Base-by-base conservation (phyloP, 257 asterid genomes). In the Nicotiana tomentosiformis region DNA sequence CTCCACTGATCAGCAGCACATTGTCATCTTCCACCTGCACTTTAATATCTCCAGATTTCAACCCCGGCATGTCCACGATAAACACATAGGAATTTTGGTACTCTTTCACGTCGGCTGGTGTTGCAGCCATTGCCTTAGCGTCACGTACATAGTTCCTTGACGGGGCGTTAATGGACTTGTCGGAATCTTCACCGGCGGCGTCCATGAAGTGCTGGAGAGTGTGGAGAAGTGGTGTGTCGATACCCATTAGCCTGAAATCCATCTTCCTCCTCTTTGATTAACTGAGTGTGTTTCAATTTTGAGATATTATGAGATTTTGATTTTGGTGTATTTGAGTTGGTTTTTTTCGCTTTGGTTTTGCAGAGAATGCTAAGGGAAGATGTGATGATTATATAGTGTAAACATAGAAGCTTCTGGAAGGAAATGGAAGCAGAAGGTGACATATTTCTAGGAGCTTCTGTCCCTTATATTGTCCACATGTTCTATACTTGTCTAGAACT, bases 11-110 rank as follows among this genome's bases (percentile, higher is more conserved):
- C 51, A 43, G 11, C 10, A 91, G 82, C 7, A 86, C 60, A 9
- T 43, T 72, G 7, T 56, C 90, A 35, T 84, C 89, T 80, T 89
- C 89, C 7, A 89, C 33, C 80, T 87, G 88, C 37, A 87, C 91
- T 53, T 84, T 87, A 33, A 89, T 87, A 83, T 87, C 88, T 51
- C 87, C 90, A 9, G 88, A 82, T 51, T 82, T 89, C 62, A 87
- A 5, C 11, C 92, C 90, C 32, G 92, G 92, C 90, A 89, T 89
- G 84, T 89, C 92, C 76, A 89, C 49, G 37, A 84, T 81, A 69
- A 89, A 89, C 29, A 49, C 86, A 77, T 89, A 89, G 10, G 89
- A 77, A 20, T 55, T 62, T 14, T 88, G 88, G 77, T 81, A 83
- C 51, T 89, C 90, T 10, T 76, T 84, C 55, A 89, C 81, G 85